These are phyloP conservation scores for Xylaria digitata DNA, from an alignment of 2,329 filamentous ascomycete species.

Conservation along the genomic window DNA sequence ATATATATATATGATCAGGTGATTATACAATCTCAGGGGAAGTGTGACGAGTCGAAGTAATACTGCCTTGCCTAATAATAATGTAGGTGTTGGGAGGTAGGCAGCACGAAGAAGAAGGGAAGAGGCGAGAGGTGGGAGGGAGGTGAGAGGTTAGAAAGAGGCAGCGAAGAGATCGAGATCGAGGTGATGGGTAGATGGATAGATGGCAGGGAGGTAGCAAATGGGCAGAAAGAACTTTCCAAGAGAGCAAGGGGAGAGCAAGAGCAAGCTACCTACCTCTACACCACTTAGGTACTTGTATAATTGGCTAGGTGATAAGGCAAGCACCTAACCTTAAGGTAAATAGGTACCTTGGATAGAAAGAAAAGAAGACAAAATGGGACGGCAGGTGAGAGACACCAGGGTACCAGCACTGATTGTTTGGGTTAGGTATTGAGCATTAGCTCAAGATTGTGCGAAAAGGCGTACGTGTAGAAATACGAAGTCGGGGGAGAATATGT, in stretches of 20 bases:
- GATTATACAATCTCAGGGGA: background rate
- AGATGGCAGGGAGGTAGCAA: too few relatives aligned
- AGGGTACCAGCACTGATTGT: background rate
- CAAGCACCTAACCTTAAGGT: background rate
- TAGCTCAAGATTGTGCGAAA: too few relatives aligned
- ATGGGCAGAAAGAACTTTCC: too few relatives aligned
- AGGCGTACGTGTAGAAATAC: conserved; percentile 2
- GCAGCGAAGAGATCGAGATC: too few relatives aligned
- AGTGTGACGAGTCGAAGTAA: conserved; percentile 9
- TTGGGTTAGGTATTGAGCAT: too few relatives aligned
- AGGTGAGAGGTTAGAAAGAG: too few relatives aligned
- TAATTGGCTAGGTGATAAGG: too few relatives aligned
- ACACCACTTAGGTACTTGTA: background rate
- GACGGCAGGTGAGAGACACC: background rate
- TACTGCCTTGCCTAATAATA: conserved; percentile 4
- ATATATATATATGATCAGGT: background rate
- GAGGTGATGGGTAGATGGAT: too few relatives aligned
- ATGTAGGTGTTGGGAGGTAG: background rate
- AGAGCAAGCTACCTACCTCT: background rate
- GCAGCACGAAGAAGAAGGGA: too few relatives aligned
- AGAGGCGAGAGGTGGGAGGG: background rate
- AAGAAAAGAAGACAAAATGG: conserved; percentile 4
- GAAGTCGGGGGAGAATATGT: conserved; percentile 14
- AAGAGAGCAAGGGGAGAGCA: background rate
- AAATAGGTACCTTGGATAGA: background rate